A percentile compares a stretch with the other conserved stretches of the same genome.
Conservation (phyloP, 2,329 filamentous ascomycete species). For the Phialophora chinensis region DNA sequence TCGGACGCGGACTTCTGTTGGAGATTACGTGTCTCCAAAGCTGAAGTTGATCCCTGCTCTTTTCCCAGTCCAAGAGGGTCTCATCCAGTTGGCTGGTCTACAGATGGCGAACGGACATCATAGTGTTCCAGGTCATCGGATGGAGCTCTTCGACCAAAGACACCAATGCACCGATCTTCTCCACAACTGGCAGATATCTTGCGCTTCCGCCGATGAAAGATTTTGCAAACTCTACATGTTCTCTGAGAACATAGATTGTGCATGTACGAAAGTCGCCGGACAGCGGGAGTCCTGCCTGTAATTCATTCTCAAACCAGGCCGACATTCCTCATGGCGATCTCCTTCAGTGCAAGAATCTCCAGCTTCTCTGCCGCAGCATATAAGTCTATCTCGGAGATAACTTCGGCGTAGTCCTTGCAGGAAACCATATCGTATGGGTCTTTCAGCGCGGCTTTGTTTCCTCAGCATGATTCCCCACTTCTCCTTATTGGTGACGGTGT, state of each 20-base stretch:
- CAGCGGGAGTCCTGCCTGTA: slow-evolving; percentile 8
- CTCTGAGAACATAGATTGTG: slow-evolving; percentile 12
- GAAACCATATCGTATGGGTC: slow-evolving; percentile 11
- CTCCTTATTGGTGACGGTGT: slow-evolving; percentile 14
- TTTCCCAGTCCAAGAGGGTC: background rate
- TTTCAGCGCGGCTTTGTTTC: slow-evolving; percentile 17
- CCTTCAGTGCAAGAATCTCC: slow-evolving; percentile 13
- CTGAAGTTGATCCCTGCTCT: slow-evolving; percentile 4
- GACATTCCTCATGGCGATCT: slow-evolving; percentile 12
- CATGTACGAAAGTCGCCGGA: slow-evolving; percentile 11
- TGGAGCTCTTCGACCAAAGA: slow-evolving; percentile 8
- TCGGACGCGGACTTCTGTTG: background rate
- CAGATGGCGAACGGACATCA: slow-evolving; percentile 8
- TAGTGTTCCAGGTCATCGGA: slow-evolving; percentile 13
- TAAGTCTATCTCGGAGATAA: slow-evolving; percentile 19
- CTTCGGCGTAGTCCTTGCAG: slow-evolving; percentile 13
- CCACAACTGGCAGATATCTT: slow-evolving; percentile 6
- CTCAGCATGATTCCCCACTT: slow-evolving; percentile 19
- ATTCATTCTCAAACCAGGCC: slow-evolving; percentile 22
- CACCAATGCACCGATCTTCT: slow-evolving; percentile 3
- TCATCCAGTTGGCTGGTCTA: slow-evolving; percentile 2
- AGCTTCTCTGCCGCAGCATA: slow-evolving; percentile 18
- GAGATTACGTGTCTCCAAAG: background rate
- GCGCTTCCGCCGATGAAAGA: slow-evolving; percentile 17
- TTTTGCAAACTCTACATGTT: slow-evolving; percentile 12